Evolutionary conservation across 371 early-diverging fungal genomes (phyloP).

Genomic region (Batrachochytrium dendrobatidis): DNA sequence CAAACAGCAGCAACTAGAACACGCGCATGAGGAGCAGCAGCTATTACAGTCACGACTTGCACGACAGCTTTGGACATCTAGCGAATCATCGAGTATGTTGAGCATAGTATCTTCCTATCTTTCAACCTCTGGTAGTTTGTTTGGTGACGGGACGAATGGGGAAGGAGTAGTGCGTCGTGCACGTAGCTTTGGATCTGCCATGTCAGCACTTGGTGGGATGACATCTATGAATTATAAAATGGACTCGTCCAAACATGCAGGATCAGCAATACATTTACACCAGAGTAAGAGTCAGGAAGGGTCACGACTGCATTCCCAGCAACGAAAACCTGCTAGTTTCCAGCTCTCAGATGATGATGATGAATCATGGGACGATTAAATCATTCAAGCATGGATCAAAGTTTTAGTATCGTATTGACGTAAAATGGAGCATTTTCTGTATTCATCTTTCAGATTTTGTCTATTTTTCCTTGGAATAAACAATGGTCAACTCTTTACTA

Average conservation of each 20-base stretch:
- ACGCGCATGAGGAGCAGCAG: background rate
- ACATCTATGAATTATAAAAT: background rate
- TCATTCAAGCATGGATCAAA: too few relatives aligned
- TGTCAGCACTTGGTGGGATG: background rate
- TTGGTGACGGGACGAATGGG: background rate
- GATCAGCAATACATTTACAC: background rate
- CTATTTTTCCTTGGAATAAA: too few relatives aligned
- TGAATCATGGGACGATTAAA: background rate
- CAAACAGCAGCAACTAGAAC: slow-evolving; percentile 1
- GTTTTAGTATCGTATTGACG: too few relatives aligned
- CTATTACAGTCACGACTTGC: background rate
- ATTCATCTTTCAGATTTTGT: too few relatives aligned
- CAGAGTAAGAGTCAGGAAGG: background rate
- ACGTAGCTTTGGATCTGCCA: slow-evolving; percentile 2
- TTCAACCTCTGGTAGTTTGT: background rate
- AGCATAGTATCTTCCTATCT: background rate
- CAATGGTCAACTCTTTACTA: too few relatives aligned
- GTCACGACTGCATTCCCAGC: background rate
- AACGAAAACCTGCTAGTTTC: background rate
- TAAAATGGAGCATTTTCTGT: too few relatives aligned
- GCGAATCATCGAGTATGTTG: background rate
- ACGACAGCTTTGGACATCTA: background rate
- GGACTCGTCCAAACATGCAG: too few relatives aligned
- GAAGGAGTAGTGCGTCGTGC: background rate
- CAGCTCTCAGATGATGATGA: background rate